phyloP scores from a whole-genome alignment of 495 filamentous ascomycete species.

The Penicillium egyptiacum region DNA sequence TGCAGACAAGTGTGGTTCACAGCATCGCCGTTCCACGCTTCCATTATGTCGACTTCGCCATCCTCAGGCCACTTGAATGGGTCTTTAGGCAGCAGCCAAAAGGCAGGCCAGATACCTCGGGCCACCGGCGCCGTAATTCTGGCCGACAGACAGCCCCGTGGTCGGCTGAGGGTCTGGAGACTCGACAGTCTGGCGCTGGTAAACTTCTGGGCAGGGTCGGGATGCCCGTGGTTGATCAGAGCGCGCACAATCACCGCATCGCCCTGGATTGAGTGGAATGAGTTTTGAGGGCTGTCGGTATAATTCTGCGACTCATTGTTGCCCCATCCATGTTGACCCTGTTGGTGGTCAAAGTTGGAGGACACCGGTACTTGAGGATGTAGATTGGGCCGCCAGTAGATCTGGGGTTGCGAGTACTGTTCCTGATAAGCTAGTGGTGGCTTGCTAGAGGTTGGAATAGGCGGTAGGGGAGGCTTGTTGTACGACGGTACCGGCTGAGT shows the following conservation, averaged over 20 bases:
- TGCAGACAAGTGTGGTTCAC: constrained; percentile 33
- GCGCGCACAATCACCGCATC: constrained; percentile 32
- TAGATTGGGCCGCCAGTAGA: constrained; percentile 32
- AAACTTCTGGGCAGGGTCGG: constrained; percentile 27
- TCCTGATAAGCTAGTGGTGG: constrained; percentile 26
- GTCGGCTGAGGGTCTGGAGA: constrained; percentile 26
- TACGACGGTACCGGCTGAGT: constrained; percentile 19
- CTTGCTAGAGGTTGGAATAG: constrained; percentile 31
- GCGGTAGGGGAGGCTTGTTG: constrained; percentile 28
- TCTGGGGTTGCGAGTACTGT: constrained; percentile 27
- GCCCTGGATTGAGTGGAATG: constrained; percentile 32
- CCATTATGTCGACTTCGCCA: constrained; percentile 34
- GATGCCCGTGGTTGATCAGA: constrained; percentile 29
- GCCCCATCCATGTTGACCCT: constrained; percentile 33
- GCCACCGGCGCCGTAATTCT: constrained; percentile 30
- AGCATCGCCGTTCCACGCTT: constrained; percentile 32
- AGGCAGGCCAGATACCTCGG: constrained; percentile 32
- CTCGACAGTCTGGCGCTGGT: constrained; percentile 31
- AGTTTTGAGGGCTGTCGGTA: constrained; percentile 28
- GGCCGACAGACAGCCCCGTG: constrained; percentile 32
- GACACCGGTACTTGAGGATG: constrained; percentile 29
- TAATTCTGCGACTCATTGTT: constrained; percentile 34
- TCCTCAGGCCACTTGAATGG: constrained; percentile 35
- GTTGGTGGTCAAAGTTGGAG: constrained; percentile 26
- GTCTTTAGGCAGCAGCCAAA: constrained; percentile 37